phyloP scores from a whole-genome alignment of 495 filamentous ascomycete species.

The Margaritispora aquatica region DNA sequence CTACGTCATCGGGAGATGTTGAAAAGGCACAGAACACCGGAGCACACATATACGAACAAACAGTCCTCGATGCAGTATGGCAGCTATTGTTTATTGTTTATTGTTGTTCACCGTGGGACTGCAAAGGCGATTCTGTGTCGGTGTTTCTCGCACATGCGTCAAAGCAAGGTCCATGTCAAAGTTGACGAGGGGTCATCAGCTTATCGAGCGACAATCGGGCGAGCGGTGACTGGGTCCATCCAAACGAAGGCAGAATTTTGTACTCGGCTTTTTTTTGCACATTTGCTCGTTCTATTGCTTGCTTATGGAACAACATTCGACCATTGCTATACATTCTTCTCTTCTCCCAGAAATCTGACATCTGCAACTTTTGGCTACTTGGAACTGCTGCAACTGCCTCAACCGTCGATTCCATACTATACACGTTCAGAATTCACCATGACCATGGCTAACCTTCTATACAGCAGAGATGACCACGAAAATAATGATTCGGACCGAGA shows the following conservation, averaged over 20 bases:
- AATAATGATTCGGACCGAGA: constrained; percentile 75
- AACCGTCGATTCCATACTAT: constrained; percentile 11
- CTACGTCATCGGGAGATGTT: neutral
- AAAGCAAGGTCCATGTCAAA: constrained; percentile 17
- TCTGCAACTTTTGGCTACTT: no score
- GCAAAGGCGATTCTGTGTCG: neutral
- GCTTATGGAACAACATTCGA: constrained; percentile 6
- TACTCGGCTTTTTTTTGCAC: constrained; percentile 11
- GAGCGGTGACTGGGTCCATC: constrained; percentile 12
- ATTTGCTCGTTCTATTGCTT: constrained; percentile 8
- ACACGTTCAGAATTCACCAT: constrained; percentile 5
- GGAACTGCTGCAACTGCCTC: no score
- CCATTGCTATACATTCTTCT: neutral
- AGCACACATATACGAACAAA: no score
- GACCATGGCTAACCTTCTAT: constrained; percentile 19
- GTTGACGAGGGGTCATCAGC: constrained; percentile 24
- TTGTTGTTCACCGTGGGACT: neutral
- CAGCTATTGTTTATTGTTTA: no score
- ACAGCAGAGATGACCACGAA: constrained; percentile 54
- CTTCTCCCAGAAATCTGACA: no score
- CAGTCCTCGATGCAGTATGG: no score
- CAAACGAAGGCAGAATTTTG: constrained; percentile 4
- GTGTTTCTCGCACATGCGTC: constrained; percentile 17
- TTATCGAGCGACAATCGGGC: constrained; percentile 23
- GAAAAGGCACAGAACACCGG: no score